Evolutionary conservation across 2,329 filamentous ascomycete species (phyloP).

Genomic region (Colletotrichum caudatum): DNA sequence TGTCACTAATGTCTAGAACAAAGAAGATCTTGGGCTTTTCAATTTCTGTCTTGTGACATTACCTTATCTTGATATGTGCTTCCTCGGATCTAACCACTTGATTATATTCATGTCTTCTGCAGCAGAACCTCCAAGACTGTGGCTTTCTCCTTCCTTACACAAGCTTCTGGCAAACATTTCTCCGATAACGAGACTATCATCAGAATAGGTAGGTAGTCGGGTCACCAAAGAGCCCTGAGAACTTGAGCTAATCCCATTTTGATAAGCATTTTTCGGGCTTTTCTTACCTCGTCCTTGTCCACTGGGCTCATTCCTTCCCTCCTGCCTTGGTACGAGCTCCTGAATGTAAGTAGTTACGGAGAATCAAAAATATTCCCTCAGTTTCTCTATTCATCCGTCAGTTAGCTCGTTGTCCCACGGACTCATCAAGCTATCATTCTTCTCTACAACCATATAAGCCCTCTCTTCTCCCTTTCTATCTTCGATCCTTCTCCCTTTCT

Average conservation of each 20-base stretch:
- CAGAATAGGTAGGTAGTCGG: too few relatives aligned
- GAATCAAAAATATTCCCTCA: neutral
- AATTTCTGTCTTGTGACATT: too few relatives aligned
- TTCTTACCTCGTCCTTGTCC: neutral
- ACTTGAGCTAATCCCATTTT: neutral
- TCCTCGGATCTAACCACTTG: neutral
- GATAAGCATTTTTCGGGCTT: neutral
- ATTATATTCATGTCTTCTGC: neutral
- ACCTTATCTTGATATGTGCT: neutral
- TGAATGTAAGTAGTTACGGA: too few relatives aligned
- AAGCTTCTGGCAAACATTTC: fast-evolving
- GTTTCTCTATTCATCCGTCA: neutral
- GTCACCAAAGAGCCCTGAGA: neutral
- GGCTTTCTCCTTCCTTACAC: neutral
- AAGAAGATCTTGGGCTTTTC: neutral
- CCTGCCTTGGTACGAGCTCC: too few relatives aligned
- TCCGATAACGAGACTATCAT: neutral
- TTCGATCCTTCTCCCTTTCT: neutral
- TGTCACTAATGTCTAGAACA: neutral
- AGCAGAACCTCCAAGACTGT: too few relatives aligned
- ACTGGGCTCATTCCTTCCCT: neutral
- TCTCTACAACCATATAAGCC: neutral
- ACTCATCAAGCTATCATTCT: neutral
- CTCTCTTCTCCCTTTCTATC: neutral
- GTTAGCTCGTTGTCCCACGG: too few relatives aligned